Percentiles rank a stretch among this genome's conserved stretches.
phyloP scores from a whole-genome alignment of 2,329 filamentous ascomycete species.

The Nothomitra cinnamomea region DNA sequence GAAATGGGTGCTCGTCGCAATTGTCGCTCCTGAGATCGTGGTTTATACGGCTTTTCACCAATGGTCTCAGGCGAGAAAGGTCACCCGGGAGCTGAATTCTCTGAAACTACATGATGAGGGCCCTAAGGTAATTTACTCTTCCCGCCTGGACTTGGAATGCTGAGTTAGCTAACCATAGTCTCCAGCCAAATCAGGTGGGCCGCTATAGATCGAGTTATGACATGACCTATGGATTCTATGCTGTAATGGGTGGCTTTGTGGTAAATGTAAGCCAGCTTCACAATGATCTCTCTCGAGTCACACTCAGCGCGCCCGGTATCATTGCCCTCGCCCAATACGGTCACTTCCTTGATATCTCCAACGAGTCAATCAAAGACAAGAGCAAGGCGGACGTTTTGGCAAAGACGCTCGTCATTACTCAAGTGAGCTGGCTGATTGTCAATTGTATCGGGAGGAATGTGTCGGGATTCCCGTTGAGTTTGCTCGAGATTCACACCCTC shows the following conservation, averaged over 20 bases:
- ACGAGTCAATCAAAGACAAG: conserved; percentile 14
- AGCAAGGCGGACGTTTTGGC: conserved; percentile 16
- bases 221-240: conserved; percentile 6
- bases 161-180: too few species aligned
- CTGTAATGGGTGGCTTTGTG: conserved; percentile 9
- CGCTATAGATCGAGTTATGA: too few species aligned
- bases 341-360: conserved; percentile 10
- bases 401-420: conserved; percentile 15
- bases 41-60: too few species aligned
- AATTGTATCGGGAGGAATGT: conserved; percentile 10
- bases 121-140: too few species aligned
- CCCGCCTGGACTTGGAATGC: too few species aligned
- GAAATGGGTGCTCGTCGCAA: too few species aligned
- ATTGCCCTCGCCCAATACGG: background rate
- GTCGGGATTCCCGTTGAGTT: conserved; percentile 12
- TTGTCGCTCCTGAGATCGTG: too few species aligned
- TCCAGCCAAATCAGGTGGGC: too few species aligned
- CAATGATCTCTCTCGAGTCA: background rate
- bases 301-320: background rate
- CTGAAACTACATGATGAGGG: too few species aligned
- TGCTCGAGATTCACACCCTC: conserved; percentile 17
- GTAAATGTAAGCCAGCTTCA: conserved; percentile 6
- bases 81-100: too few species aligned
- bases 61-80: too few species aligned
- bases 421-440: conserved; percentile 11